Evolutionary conservation across 495 filamentous ascomycete genomes (phyloP), one percentile per base, ranked within the genome.

Genomic region (Platismatia glauca): DNA sequence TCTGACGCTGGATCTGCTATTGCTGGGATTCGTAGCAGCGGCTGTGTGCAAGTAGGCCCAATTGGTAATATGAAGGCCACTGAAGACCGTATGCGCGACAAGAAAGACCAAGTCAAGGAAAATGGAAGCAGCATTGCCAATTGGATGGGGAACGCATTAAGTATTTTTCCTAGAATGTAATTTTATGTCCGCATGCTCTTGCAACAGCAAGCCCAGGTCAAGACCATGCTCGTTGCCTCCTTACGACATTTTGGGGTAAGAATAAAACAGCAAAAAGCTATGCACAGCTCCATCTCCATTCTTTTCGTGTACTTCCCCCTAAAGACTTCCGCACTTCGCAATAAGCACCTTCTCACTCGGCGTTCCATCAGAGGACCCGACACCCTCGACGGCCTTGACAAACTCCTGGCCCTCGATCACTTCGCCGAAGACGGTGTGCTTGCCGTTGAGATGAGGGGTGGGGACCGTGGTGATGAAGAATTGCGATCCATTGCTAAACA

Each of bases 341-440:
- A 65, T 65, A 13, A 58, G 29, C 1, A 66, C 59, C 52, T 61
- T 62, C 24, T 13, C 18, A 41, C 15, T 62, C 15, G 59, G 50
- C 3, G 48, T 44, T 7, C 63, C 50, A 35, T 13, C 29, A 11
- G n/a, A 34, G 6, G 56, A 55, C 6, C 57, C 61, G 57, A 85
- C 74, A 68, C 85, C 85, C 73, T 92, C 89, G 68, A 91, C 82
- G 64, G 88, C 80, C 22, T 89, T 81, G n/a, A 91, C 78, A 29
- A 89, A 75, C 29, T 85, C 87, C 74, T 89, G 89, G 57, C 89
- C 89, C 29, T 75, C 79, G 41, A 90, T 74, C 48, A 91, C 89
- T 75, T 89, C 80, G 55, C 89, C 89, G 74, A 92, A 92, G 69
- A 91, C 89, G 68, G 89, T 86, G 76, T 92, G 89, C 70, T 87